Evolutionary conservation across 352 stramenopile genomes (phyloP).

Genomic region (Phytophthora pluvialis): DNA sequence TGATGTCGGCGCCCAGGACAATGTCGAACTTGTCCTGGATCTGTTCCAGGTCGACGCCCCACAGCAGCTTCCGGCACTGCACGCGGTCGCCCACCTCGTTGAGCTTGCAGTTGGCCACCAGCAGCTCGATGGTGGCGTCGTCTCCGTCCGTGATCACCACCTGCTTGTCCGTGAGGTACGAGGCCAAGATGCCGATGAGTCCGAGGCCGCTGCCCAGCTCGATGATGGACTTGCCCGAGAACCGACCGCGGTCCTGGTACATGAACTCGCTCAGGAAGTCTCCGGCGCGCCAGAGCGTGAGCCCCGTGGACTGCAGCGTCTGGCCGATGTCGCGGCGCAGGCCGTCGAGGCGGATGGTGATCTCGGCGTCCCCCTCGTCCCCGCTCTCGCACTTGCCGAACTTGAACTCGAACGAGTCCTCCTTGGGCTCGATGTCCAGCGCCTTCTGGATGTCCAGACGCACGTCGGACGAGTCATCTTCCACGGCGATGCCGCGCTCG

Average conservation of each 20-base stretch:
- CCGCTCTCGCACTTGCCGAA: constrained; percentile 41
- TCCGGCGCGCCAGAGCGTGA: constrained; percentile 66
- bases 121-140: constrained; percentile 54
- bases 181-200: constrained; percentile 63
- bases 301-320: constrained; percentile 65
- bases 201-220: constrained; percentile 66
- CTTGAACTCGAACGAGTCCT: constrained; percentile 63
- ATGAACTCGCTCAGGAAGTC: constrained; percentile 70
- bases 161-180: constrained; percentile 55
- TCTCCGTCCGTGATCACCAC: constrained; percentile 70
- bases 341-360: constrained; percentile 59
- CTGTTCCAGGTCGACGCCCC: constrained; percentile 50
- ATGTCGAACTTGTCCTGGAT: constrained; percentile 59
- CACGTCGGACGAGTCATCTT: constrained; percentile 45
- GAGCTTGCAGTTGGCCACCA: constrained; percentile 61
- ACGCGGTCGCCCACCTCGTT: constrained; percentile 49
- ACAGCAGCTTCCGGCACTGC: constrained; percentile 56
- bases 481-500: constrained; percentile 56
- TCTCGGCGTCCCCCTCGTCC: constrained; percentile 34
- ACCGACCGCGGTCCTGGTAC: constrained; percentile 47
- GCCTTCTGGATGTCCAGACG: constrained; percentile 63
- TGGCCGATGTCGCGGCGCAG: constrained; percentile 67
- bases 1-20: constrained; percentile 64
- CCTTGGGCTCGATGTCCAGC: constrained; percentile 65
- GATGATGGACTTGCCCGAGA: constrained; percentile 46